phyloP scores from a whole-genome alignment of 1,139 yeast genomes.

The Scheffersomyces lignicola region DNA sequence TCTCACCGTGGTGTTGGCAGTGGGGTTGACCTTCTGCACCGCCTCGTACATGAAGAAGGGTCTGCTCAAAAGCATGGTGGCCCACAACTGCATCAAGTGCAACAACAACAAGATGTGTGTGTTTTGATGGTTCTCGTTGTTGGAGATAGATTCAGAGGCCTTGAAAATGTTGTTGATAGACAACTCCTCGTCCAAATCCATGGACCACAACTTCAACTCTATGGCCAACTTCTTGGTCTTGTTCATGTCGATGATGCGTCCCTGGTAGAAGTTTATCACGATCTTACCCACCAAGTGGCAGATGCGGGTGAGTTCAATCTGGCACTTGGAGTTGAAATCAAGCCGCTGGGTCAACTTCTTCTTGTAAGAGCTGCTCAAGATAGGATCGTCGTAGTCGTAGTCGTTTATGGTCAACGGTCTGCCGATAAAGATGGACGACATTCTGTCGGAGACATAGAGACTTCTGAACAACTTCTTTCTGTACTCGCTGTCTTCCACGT shows the following conservation, averaged over 20 bases:
- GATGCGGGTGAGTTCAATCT: constrained; percentile 15
- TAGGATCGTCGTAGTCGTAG: constrained; percentile 43
- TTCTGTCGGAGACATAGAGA: constrained; percentile 40
- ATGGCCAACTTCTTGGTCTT: constrained; percentile 38
- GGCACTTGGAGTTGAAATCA: constrained; percentile 16
- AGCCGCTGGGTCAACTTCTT: too few species aligned
- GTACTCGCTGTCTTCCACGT: constrained; percentile 13
- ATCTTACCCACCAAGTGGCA: constrained; percentile 31
- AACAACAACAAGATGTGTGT: constrained; percentile 27
- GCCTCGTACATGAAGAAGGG: constrained; percentile 44
- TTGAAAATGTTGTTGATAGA: constrained; percentile 22
- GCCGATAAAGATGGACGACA: constrained; percentile 40
- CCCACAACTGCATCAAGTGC: constrained; percentile 41
- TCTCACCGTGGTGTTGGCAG: constrained; percentile 6
- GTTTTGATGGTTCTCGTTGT: constrained; percentile 16
- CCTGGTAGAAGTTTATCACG: constrained; percentile 28
- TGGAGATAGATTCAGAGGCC: constrained; percentile 12
- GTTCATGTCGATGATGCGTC: constrained; percentile 31
- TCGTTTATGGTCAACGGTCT: constrained; percentile 40
- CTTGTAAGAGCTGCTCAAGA: constrained; percentile 8
- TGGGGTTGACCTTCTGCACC: constrained; percentile 9
- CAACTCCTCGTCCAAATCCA: constrained; percentile 28
- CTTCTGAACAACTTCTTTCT: constrained; percentile 43
- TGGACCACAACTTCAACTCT: constrained; percentile 41
- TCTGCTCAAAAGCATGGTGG: constrained; percentile 42